Evolutionary conservation across 2,329 filamentous ascomycete genomes (phyloP), one percentile per base, ranked within the genome.

Genomic region (Aspergillus novoparasiticus): DNA sequence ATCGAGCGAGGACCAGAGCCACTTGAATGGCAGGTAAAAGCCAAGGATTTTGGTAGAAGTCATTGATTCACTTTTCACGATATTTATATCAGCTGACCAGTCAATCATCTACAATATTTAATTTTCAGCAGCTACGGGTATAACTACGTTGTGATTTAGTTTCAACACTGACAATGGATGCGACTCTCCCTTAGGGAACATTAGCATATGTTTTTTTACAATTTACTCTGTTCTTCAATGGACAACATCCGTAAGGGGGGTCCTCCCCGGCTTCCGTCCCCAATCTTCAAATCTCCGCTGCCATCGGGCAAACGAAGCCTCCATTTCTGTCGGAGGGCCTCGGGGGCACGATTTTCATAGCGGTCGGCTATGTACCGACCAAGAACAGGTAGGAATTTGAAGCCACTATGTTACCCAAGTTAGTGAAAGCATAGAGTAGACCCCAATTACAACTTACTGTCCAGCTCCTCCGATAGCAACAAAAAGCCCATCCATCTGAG

Each of bases 401-500:
- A 67, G 1, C 53, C 65, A 46, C 65, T 67, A 23, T 8, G 14
- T n/a, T 12, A 34, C 3, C 12, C 10, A 9, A 26, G 21, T 54
- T 45, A 53, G 50, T 19, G 43, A 53, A n/a, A 16, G 14, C 9
- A 39, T n/a, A 36, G 46, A 26, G 12, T 1, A 14, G 21, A 23
- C 32, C 19, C 5, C 19, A 63, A 63, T 30, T 64, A 66, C 64
- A 66, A 64, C 67, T 41, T 62, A 70, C 68, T 68, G 68, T 61
- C 68, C 67, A 55, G 64, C 62, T 16, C 68, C 67, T 14, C 64
- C 67, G 12, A 63, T 68, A 16, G 66, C 66, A 34, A 68, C 48
- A 59, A 70, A 70, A n/a, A 67, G 6, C 78, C 89, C 72, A 61
- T 82, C 73, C 73, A 84, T 84, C 9, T 79, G 77, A 0, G 89